Evolutionary conservation across 768 basidiomycete genomes (phyloP), one percentile per base, ranked within the genome.

Genomic region (Trametes elegans): DNA sequence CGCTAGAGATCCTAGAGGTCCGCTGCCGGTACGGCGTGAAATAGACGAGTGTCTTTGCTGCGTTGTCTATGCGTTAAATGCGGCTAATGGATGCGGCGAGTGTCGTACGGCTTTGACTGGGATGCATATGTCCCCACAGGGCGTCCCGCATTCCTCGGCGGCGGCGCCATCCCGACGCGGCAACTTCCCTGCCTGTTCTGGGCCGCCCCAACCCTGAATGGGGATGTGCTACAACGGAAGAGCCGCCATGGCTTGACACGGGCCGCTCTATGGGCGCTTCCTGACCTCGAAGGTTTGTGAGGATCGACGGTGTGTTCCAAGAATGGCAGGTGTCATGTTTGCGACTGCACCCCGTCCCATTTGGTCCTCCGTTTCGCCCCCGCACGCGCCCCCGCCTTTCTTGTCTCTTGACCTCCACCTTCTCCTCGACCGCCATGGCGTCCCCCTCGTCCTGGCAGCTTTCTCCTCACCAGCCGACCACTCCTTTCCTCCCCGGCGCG

Each of bases 401-500:
- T 51, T 58, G 3, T 43, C 39, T 55, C 53, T 49, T 45, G 29
- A 39, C 53, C 36, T 27, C 38, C 35, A 41, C 36, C 41, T 26
- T 52, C 41, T n/a, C 41, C 36, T 28, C 45, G 10, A 16, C 26
- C 7, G 5, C 27, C 45, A 31, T 55, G 27, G 49, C 48, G 46
- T 51, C 47, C 39, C 56, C 59, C 53, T 55, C 53, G 41, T 43
- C 65, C 32, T 40, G 7, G 53, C 61, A 54, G 43, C 34, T 53
- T n/a, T 49, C 42, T 13, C 60, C 53, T 50, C 70, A 65, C 44
- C 66, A 60, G 41, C 53, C 61, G 10, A 49, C 70, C 58, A 60
- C 71, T 62, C 51, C 75, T 57, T 54, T 72, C 68, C 50, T 78
- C 27, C 79, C 79, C 29, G 78, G 77, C 39, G 78, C 77, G 3